Conservation (phyloP, 306 rosid species). For the Crotalaria pallida region DNA sequence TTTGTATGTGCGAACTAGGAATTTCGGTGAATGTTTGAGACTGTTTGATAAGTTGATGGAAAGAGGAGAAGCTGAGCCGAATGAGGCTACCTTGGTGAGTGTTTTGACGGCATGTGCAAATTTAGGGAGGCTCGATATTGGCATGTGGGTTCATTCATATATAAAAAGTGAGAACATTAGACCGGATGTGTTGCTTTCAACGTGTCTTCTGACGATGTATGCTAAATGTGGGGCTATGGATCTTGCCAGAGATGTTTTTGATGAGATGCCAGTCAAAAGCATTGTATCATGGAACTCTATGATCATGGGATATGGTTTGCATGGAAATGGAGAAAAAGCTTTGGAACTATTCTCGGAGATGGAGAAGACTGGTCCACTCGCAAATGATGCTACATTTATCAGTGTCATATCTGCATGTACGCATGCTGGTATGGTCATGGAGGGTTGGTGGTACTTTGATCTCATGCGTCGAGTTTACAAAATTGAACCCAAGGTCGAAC, state of each 20-base stretch:
- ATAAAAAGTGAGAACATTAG: constrained; percentile 27
- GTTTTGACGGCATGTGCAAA: constrained; percentile 57
- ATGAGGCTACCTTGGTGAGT: constrained; percentile 63
- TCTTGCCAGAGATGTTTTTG: constrained; percentile 50
- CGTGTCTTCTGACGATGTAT: constrained; percentile 60
- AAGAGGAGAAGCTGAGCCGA: constrained; percentile 39
- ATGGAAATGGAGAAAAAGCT: constrained; percentile 49
- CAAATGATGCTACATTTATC: constrained; percentile 55
- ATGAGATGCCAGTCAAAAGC: constrained; percentile 45
- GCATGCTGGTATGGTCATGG: constrained; percentile 59
- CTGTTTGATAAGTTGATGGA: constrained; percentile 49
- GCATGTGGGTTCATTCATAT: constrained; percentile 49
- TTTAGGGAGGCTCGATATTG: constrained; percentile 48
- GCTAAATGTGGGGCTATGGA: constrained; percentile 61
- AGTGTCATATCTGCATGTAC: constrained; percentile 61
- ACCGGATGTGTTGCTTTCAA: constrained; percentile 52
- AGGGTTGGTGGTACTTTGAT: constrained; percentile 69
- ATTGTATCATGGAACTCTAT: constrained; percentile 67
- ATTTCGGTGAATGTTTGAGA: constrained; percentile 43
- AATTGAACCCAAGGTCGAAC: constrained; percentile 64
- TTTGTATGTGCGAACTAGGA: constrained; percentile 32
- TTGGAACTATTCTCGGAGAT: constrained; percentile 46
- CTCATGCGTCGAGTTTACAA: constrained; percentile 51
- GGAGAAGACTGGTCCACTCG: constrained; percentile 43
- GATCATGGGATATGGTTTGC: constrained; percentile 64